phyloP scores from a whole-genome alignment of 371 early-diverging fungal species.

The Mucor circinelloides region DNA sequence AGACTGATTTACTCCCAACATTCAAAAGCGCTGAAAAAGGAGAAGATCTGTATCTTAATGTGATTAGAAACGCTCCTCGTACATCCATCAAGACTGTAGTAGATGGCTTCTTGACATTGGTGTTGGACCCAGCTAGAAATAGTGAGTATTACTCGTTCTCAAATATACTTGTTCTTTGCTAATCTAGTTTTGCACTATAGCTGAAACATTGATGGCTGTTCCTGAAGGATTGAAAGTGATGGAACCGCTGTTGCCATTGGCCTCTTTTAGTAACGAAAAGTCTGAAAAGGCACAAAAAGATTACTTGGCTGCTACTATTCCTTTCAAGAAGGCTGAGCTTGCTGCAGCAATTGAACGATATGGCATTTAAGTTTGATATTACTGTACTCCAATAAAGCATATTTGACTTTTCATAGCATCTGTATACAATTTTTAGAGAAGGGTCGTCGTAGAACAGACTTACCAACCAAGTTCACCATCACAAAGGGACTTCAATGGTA shows the following conservation, averaged over 20 bases:
- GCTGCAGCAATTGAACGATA: constrained; percentile 2
- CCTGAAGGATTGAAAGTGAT: constrained; percentile 20
- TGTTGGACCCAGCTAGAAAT: constrained; percentile 48
- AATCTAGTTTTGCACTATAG: not conserved
- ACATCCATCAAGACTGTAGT: constrained; percentile 54
- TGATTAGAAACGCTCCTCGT: constrained; percentile 18
- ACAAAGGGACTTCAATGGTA: too few relatives aligned
- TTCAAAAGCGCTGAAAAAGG: not conserved
- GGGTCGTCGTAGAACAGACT: too few relatives aligned
- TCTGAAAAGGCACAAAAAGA: not conserved
- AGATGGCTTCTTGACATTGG: constrained; percentile 53
- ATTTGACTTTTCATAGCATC: not conserved
- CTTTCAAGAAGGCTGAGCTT: not conserved
- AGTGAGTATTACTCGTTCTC: constrained; percentile 24
- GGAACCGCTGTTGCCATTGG: not conserved
- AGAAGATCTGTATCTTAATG: not conserved
- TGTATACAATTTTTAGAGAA: too few relatives aligned
- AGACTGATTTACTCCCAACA: not conserved
- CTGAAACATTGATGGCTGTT: constrained; percentile 13
- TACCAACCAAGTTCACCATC: too few relatives aligned
- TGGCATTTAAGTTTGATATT: not conserved
- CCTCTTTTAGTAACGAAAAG: not conserved
- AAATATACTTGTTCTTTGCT: not conserved
- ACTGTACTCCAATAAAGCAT: not conserved
- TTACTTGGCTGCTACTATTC: not conserved